phyloP scores from a whole-genome alignment of 2,329 filamentous ascomycete species.

The Aureobasidium melanogenum region DNA sequence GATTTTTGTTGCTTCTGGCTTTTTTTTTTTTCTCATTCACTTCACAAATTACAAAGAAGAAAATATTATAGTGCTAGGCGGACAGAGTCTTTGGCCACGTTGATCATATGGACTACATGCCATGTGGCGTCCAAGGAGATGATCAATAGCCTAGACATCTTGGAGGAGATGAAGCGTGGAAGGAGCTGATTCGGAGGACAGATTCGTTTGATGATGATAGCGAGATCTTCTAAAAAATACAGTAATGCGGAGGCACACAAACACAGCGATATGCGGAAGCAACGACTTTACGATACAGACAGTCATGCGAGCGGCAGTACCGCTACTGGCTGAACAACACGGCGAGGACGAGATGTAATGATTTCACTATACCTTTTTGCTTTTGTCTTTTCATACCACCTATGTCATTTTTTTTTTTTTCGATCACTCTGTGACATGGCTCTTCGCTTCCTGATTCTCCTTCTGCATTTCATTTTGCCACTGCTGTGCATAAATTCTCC shows the following conservation, averaged over 20 bases:
- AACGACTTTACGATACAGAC: conserved; percentile 1
- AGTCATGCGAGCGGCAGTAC: neutral
- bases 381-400: neutral
- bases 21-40: neutral
- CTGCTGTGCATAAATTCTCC: neutral
- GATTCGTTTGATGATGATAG: conserved; percentile 8
- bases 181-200: conserved; percentile 6
- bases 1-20: conserved; percentile 2
- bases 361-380: neutral
- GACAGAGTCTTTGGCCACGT: neutral
- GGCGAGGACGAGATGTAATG: conserved; percentile 3
- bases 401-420: neutral
- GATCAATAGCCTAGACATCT: neutral
- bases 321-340: neutral
- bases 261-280: neutral
- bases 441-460: neutral
- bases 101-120: neutral
- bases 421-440: neutral
- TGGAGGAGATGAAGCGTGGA: neutral
- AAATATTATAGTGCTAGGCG: neutral
- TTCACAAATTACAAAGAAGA: neutral
- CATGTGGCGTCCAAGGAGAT: neutral
- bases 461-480: neutral
- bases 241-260: neutral
- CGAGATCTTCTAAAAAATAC: neutral